A percentile compares a stretch with the other conserved stretches of the same genome.
phyloP scores from a whole-genome alignment of 2,329 filamentous ascomycete species.

The Aspergillus terreus region DNA sequence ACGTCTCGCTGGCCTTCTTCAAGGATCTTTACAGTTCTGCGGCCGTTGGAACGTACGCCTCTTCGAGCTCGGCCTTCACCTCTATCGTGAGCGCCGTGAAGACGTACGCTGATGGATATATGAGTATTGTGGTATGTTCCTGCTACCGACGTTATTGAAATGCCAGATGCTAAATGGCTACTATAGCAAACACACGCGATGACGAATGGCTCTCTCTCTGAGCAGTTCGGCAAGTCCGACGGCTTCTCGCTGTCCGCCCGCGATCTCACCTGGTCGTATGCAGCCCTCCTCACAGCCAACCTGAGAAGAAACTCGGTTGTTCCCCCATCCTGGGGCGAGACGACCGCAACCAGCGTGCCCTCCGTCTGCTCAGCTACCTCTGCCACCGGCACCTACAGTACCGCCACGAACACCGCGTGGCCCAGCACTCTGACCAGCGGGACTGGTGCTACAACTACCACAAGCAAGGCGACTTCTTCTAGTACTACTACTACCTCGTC shows the following conservation, averaged over 20 bases:
- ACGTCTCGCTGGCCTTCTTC: constrained; percentile 69
- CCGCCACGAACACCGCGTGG: constrained; percentile 30
- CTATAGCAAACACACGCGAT: constrained; percentile 22
- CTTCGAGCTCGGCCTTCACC: constrained; percentile 52
- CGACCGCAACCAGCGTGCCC: constrained; percentile 28
- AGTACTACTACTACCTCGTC: neutral
- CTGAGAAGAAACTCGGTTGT: constrained; percentile 30
- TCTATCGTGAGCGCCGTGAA: constrained; percentile 58
- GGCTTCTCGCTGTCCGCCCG: constrained; percentile 36
- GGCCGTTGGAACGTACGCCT: constrained; percentile 61
- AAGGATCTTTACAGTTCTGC: constrained; percentile 58
- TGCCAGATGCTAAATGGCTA: too few species aligned
- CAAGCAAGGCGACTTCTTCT: neutral
- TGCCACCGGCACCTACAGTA: constrained; percentile 30
- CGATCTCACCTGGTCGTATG: constrained; percentile 45
- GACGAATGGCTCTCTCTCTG: constrained; percentile 32
- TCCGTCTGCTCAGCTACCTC: constrained; percentile 27
- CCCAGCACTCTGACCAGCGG: constrained; percentile 24
- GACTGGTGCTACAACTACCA: constrained; percentile 3
- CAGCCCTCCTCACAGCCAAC: constrained; percentile 38
- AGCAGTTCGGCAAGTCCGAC: constrained; percentile 37
- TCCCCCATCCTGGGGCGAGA: constrained; percentile 33
- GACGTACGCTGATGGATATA: constrained; percentile 59
- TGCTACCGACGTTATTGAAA: too few species aligned
- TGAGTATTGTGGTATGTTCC: constrained; percentile 39